These are phyloP conservation scores for Periglandula ipomoeae DNA, from an alignment of 2,329 filamentous ascomycete species.

Conservation along the genomic window DNA sequence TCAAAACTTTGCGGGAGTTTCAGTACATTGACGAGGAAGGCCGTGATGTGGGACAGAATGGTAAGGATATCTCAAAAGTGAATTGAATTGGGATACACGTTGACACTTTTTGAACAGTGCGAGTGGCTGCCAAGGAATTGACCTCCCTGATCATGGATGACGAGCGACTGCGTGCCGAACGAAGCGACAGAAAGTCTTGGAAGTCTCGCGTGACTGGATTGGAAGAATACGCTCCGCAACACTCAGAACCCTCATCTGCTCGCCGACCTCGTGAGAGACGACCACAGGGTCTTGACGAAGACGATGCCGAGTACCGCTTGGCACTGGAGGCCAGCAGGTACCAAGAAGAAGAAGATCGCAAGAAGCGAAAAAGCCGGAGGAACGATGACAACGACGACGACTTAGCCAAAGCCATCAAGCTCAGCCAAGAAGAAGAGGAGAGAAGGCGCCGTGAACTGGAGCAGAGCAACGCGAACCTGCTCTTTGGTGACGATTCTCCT, in stretches of 20 bases:
- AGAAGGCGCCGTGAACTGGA: conserved; percentile 78
- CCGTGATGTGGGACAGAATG: conserved; percentile 90
- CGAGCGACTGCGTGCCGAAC: conserved; percentile 80
- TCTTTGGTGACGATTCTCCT: conserved; percentile 75
- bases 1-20: conserved; percentile 96
- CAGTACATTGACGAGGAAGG: conserved; percentile 95
- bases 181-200: conserved; percentile 87
- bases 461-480: conserved; percentile 69
- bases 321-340: conserved; percentile 92
- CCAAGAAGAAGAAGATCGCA: conserved; percentile 84
- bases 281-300: conserved; percentile 54
- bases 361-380: conserved; percentile 57
- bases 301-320: conserved; percentile 82
- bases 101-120: conserved; percentile 48
- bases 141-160: conserved; percentile 89
- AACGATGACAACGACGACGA: conserved; percentile 64
- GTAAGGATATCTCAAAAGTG: conserved; percentile 40
- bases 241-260: conserved; percentile 29
- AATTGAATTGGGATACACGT: conserved; percentile 4
- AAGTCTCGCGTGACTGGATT: conserved; percentile 92
- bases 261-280: conserved; percentile 40
- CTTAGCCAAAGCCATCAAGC: conserved; percentile 84
- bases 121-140: conserved; percentile 90
- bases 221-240: conserved; percentile 61
- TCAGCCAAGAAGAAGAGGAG: conserved; percentile 93